phyloP scores from a whole-genome alignment of 164 flowering plant genomes.

The Vitis amurensis region DNA sequence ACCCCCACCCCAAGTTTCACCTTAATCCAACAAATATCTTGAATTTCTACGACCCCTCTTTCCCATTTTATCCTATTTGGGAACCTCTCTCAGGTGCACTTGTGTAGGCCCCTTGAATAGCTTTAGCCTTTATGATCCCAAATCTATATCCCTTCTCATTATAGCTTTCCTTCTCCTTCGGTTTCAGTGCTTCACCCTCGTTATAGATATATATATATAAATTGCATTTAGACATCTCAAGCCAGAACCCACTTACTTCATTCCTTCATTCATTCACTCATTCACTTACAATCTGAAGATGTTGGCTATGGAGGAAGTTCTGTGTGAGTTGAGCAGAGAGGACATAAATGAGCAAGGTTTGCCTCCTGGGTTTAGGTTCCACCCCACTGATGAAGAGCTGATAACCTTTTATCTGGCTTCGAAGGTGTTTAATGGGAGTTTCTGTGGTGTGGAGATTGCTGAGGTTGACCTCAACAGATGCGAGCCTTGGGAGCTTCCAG shows the following conservation, averaged over 20 bases:
- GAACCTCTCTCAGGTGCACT: slow-evolving; percentile 15
- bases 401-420: slow-evolving; percentile 78
- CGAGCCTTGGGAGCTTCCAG: slow-evolving; percentile 95
- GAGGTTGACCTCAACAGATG: slow-evolving; percentile 79
- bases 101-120: slow-evolving; percentile 5
- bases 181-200: slow-evolving; percentile 28
- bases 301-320: slow-evolving; percentile 45
- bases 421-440: slow-evolving; percentile 60
- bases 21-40: background rate
- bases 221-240: too few species aligned
- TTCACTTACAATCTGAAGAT: slow-evolving; percentile 7
- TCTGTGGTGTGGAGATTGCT: slow-evolving; percentile 57
- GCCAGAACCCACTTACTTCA: background rate
- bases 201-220: too few species aligned
- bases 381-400: slow-evolving; percentile 93
- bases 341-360: slow-evolving; percentile 52
- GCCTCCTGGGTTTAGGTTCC: slow-evolving; percentile 92
- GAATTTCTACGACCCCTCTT: background rate
- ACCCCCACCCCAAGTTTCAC: too few species aligned
- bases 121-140: slow-evolving; percentile 19
- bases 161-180: slow-evolving; percentile 16
- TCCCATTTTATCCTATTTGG: slow-evolving; percentile 10
- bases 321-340: slow-evolving; percentile 44
- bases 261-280: background rate
- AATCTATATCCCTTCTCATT: slow-evolving; percentile 8